Evolutionary conservation across 192 early-diverging fungal genomes (phyloP).

Genomic region (Entomortierella chlamydospora): DNA sequence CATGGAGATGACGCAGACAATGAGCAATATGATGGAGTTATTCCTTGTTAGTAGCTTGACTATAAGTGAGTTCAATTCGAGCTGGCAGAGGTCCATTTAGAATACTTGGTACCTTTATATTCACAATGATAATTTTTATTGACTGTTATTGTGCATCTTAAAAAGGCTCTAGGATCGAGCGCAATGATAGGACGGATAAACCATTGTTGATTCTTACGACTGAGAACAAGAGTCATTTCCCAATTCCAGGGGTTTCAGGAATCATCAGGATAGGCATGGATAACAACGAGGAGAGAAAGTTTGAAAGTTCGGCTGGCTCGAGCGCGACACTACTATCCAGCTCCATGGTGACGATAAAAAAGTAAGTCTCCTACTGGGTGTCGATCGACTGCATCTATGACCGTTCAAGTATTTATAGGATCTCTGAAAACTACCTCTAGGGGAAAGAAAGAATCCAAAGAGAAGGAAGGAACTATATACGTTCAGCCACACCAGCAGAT

Average conservation of each 20-base stretch:
- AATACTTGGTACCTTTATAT: not conserved
- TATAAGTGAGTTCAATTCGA: slow-evolving; percentile 56
- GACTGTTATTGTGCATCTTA: too few relatives aligned
- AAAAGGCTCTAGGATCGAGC: slow-evolving; percentile 40
- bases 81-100: too few relatives aligned
- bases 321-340: slow-evolving; percentile 7
- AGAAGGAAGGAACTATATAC: slow-evolving; percentile 13
- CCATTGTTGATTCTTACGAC: slow-evolving; percentile 23
- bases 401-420: not conserved
- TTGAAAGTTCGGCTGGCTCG: not conserved
- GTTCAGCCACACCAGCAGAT: not conserved
- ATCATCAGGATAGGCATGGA: slow-evolving; percentile 21
- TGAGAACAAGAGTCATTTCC: slow-evolving; percentile 41
- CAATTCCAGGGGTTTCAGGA: slow-evolving; percentile 28
- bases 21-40: slow-evolving; percentile 57
- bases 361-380: not conserved
- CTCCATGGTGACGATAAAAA: not conserved
- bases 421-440: not conserved
- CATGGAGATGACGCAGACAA: slow-evolving; percentile 57
- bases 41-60: slow-evolving; percentile 45
- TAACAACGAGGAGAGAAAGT: slow-evolving; percentile 5
- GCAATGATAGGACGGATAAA: slow-evolving; percentile 7
- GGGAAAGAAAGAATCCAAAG: slow-evolving; percentile 1
- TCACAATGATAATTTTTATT: too few relatives aligned
- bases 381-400: too few relatives aligned